Conservation (phyloP, 768 basidiomycete genomes). For the Boletus rubroflammeus region DNA sequence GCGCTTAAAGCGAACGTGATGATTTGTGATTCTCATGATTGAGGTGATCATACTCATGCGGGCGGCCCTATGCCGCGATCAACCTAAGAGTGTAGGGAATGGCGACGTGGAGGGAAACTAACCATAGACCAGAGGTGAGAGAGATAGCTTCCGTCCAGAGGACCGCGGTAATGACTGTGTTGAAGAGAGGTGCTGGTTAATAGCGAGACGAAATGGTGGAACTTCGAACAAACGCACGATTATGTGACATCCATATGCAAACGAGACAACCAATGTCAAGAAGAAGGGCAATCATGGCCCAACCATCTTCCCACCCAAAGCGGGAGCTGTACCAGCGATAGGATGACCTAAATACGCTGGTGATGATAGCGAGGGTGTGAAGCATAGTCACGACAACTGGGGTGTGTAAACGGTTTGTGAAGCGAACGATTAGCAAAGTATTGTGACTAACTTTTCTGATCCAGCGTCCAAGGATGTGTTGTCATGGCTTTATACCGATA, state of each 20-base stretch:
- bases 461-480: neutral
- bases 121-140: neutral
- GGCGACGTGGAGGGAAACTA: neutral
- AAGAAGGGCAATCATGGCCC: conserved; percentile 1
- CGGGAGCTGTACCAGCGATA: conserved; percentile 1
- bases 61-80: neutral
- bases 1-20: neutral
- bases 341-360: neutral
- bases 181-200: neutral
- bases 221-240: neutral
- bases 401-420: neutral
- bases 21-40: neutral
- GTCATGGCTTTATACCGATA: neutral
- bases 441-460: neutral
- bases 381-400: neutral
- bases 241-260: neutral
- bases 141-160: neutral
- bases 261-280: neutral
- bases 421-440: too few relatives aligned
- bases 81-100: neutral
- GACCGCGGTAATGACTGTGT: neutral
- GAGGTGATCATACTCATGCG: conserved; percentile 4
- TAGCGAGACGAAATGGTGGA: neutral
- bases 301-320: conserved; percentile 4
- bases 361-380: neutral